These are phyloP conservation scores for Helianthus tuberosus DNA, from an alignment of 129 eudicot species.

Conservation along the genomic window DNA sequence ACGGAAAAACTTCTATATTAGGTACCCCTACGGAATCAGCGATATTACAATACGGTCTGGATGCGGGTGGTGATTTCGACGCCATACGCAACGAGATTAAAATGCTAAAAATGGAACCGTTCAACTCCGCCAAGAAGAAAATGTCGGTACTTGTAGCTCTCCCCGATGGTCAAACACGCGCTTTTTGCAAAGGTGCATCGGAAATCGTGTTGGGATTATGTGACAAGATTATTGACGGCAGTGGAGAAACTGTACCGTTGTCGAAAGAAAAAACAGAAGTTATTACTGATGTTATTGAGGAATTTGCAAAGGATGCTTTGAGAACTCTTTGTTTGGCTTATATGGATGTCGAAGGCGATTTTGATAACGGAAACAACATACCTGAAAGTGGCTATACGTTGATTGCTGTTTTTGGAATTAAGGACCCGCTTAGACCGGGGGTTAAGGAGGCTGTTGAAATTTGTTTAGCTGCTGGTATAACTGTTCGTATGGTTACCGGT, in stretches of 20 bases:
- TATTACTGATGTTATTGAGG: slow-evolving; percentile 45
- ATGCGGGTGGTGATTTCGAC: slow-evolving; percentile 63
- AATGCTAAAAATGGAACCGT: slow-evolving; percentile 63
- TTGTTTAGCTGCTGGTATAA: slow-evolving; percentile 63
- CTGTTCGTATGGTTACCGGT: slow-evolving; percentile 74
- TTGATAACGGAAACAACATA: slow-evolving; percentile 21
- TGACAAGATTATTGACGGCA: slow-evolving; percentile 44
- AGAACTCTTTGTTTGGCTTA: slow-evolving; percentile 68
- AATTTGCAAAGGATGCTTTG: slow-evolving; percentile 61
- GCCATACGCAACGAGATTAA: slow-evolving; percentile 44
- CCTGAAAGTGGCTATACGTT: slow-evolving; percentile 55
- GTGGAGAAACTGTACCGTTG: slow-evolving; percentile 51
- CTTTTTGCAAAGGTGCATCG: slow-evolving; percentile 89
- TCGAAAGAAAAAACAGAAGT: slow-evolving; percentile 48
- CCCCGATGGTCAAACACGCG: slow-evolving; percentile 63
- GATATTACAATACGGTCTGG: slow-evolving; percentile 67
- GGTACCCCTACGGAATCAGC: slow-evolving; percentile 98
- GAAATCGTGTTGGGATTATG: slow-evolving; percentile 74
- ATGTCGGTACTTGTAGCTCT: slow-evolving; percentile 83
- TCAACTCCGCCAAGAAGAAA: slow-evolving; percentile 79
- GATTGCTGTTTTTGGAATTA: slow-evolving; percentile 61
- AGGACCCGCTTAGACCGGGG: slow-evolving; percentile 69
- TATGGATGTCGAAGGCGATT: slow-evolving; percentile 40
- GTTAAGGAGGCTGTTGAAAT: slow-evolving; percentile 60
- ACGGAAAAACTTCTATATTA: slow-evolving; percentile 56